Evolutionary conservation across 2,329 filamentous ascomycete genomes (phyloP), one percentile per base, ranked within the genome.

Genomic region (Sporothrix pallida): DNA sequence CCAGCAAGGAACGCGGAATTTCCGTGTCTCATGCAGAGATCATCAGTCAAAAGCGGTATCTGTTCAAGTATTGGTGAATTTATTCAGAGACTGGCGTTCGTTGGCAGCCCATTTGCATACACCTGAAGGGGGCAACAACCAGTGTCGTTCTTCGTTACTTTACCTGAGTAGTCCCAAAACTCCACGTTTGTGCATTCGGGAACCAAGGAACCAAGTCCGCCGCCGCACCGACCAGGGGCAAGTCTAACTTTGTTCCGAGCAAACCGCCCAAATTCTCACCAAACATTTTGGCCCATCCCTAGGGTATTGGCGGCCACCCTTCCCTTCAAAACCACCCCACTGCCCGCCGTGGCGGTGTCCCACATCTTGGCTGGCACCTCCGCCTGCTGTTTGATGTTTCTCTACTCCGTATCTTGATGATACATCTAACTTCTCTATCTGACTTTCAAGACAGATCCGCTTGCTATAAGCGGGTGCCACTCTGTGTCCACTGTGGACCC

Each of bases 131-230:
- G 20, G 44, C 63, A 20, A 44, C 63, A 17, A 20, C 10, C 44
- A 13, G n/a, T 20, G n/a, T 37, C 42, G 17, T 26, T 23, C n/a
- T 48, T 31, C 48, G 44, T 13, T 26, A 26, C 63, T 17, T 13
- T 26, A 26, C 63, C 8, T 31, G 20, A 54, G 6, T 5, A 48
- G 37, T 67, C 67, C 67, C 48, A 70, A 42, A 20, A 13, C 67
- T 70, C 48, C 31, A 70, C 31, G 67, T 23, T 70, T 50, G n/a
- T 67, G 63, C 63, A 67, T 50, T 26, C 48, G 67, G 67, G 65
- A 52, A 50, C 44, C 44, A 68, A 50, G 65, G 65, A 68, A 52
- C 44, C 65, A 50, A 68, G 46, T 68, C 65, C 65, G 65, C 46
- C 65, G 65, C 65, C 65, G 65, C 65, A 48, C 23, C 44, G 10